Percentiles rank a stretch among this genome's conserved stretches.
These are phyloP conservation scores for Aspergillus glaucus DNA, from an alignment of 2,329 filamentous ascomycete genomes.

Conservation along the genomic window DNA sequence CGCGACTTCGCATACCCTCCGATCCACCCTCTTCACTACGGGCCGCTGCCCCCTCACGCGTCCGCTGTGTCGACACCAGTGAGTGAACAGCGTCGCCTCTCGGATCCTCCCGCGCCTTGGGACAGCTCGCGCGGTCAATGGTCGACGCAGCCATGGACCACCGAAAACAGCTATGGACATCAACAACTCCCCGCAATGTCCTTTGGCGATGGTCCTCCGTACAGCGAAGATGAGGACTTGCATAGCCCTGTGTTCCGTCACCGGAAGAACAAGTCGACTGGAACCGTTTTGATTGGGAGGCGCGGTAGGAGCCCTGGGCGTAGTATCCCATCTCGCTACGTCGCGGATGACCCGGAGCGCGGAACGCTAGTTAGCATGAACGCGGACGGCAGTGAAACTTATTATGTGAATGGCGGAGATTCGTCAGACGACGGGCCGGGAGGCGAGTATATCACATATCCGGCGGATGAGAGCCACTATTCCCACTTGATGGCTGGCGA, in stretches of 20 bases:
- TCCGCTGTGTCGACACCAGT: slow-evolving; percentile 79
- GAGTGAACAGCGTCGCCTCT: slow-evolving; percentile 73
- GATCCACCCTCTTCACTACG: slow-evolving; percentile 84
- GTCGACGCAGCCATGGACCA: slow-evolving; percentile 45
- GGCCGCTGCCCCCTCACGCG: slow-evolving; percentile 66
- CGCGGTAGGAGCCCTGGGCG: slow-evolving; percentile 43
- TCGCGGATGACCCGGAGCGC: slow-evolving; percentile 51
- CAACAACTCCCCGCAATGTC: slow-evolving; percentile 75
- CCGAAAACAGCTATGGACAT: slow-evolving; percentile 50
- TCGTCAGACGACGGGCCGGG: slow-evolving; percentile 61
- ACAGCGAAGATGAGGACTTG: slow-evolving; percentile 91
- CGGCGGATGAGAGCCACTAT: slow-evolving; percentile 57
- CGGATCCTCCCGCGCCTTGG: slow-evolving; percentile 69
- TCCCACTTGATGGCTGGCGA: slow-evolving; percentile 36
- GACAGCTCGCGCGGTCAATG: slow-evolving; percentile 58
- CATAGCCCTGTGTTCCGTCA: slow-evolving; percentile 85
- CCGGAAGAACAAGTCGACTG: slow-evolving; percentile 72
- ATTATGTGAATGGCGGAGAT: slow-evolving; percentile 64
- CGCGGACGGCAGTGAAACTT: slow-evolving; percentile 66
- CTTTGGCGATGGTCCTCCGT: slow-evolving; percentile 83
- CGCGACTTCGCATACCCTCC: slow-evolving; percentile 91
- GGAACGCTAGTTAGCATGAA: slow-evolving; percentile 63
- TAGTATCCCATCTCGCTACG: slow-evolving; percentile 28
- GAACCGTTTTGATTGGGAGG: slow-evolving; percentile 32
- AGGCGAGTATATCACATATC: slow-evolving; percentile 75